phyloP scores from a whole-genome alignment of 768 basidiomycete genomes.

The Tricholoma terreum region DNA sequence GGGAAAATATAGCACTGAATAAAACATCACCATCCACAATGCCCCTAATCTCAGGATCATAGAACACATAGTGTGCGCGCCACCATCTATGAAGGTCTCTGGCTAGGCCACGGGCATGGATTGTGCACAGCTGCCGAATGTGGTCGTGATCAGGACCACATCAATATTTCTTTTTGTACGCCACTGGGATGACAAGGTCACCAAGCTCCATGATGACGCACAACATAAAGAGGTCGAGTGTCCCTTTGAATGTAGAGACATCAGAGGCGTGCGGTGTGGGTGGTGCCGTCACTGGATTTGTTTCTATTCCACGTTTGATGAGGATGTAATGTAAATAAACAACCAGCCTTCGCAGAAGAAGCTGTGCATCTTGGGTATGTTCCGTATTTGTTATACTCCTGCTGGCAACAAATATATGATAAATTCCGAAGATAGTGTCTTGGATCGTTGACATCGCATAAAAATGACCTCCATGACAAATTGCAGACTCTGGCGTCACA shows the following conservation, averaged over 20 bases:
- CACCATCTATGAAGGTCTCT: neutral
- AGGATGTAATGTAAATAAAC: neutral
- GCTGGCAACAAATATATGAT: neutral
- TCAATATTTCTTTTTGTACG: neutral
- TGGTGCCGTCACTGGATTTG: neutral
- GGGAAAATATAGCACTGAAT: neutral
- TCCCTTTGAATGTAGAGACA: neutral
- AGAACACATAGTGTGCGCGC: neutral
- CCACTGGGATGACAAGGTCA: neutral
- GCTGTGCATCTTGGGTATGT: neutral
- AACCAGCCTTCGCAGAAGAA: neutral
- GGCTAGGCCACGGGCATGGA: neutral
- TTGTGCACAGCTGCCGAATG: neutral
- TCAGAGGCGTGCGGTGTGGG: neutral
- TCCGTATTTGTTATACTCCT: neutral
- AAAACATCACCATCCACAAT: neutral
- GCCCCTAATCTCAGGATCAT: neutral
- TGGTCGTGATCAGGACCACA: neutral
- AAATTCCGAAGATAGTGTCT: neutral
- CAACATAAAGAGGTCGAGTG: neutral
- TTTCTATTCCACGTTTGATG: neutral
- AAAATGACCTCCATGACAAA: constrained; percentile 1
- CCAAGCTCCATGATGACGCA: neutral
- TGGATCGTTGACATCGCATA: constrained; percentile 1
- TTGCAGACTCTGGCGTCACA: neutral